Base-by-base conservation (phyloP, 2,329 filamentous ascomycete species). In the Aspergillus brunneoviolaceus region DNA sequence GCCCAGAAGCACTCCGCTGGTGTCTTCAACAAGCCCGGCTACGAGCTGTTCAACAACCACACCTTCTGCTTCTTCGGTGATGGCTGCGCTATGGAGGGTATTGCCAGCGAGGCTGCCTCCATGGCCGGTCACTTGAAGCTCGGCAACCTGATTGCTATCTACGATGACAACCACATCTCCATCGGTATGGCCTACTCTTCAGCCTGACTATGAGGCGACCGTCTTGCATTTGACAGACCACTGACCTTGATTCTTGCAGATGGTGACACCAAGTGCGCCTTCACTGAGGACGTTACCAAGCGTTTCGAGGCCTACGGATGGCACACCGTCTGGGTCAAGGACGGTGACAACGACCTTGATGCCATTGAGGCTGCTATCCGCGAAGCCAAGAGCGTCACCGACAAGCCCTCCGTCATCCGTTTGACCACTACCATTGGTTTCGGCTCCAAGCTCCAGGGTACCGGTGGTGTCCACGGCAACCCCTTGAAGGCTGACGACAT, bases 121-220 rank as follows among this genome's bases (percentile, higher is more conserved):
- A 85, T 92, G 70, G 95, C 95, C 70, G 95, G 95, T 75, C 95
- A 99, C 84, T 86, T 98, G 79, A 90, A 98, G 86, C 88, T 99
- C 67, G 95, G 94, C 77, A 99, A 98, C 86, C 85, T 99, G 74
- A 98, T 98, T 80, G 88, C 87, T 80, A 86, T 99, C 81, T 99
- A 94, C 80, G 95, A 99, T 76, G 95, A 99, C 85, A 99, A 99
- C 87, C 90, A 96, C 80, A 98, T 99, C 76, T 96, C 86, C 68
- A 88, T 88, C 71, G 86, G 86, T 88, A 75, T 76, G 84, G 62
- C 6, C 19, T 10, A 12, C 12, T 16, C 31, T 19, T 2, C 7
- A n/a, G 16, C 42, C 31, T 14, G 2, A 2, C 14, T 23, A 14
- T 31, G 2, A 27, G 1, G 11, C 5, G 14, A 2, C 25, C 7